Conservation (phyloP, 176 grass and related monocot genomes). For the Bothriochloa decipiens region DNA sequence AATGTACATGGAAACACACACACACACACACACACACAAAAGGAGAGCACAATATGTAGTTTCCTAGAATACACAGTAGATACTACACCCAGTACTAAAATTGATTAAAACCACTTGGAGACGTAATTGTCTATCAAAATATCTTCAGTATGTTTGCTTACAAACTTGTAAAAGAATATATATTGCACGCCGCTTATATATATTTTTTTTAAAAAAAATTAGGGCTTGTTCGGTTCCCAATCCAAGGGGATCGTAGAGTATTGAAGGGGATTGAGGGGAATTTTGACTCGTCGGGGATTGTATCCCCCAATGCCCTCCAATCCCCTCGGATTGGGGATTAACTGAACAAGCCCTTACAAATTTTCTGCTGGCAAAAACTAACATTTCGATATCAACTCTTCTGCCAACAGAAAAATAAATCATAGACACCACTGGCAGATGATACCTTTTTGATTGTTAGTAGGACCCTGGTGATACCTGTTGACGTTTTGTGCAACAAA, state of each 20-base stretch:
- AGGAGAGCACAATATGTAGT: neutral
- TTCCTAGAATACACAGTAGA: neutral
- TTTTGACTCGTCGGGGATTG: neutral
- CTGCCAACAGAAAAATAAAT: neutral
- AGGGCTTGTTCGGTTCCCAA: neutral
- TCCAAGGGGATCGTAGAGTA: neutral
- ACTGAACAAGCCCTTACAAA: neutral
- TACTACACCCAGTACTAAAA: neutral
- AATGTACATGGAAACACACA: neutral
- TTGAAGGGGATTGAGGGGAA: neutral
- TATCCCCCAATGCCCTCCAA: neutral
- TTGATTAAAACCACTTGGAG: neutral
- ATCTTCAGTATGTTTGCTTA: neutral
- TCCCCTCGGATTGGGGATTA: neutral
- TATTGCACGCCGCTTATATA: neutral
- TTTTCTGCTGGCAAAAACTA: neutral
- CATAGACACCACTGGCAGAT: constrained; percentile 18
- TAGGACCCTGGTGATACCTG: constrained; percentile 52
- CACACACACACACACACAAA: too few species aligned
- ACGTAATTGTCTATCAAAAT: too few species aligned
- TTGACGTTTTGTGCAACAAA: constrained; percentile 48
- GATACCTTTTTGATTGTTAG: constrained; percentile 65
- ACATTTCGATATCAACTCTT: neutral
- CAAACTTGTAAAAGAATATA: neutral
- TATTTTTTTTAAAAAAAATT: neutral